Evolutionary conservation across 129 eudicot species (phyloP).

Genomic region (Daucus carota): DNA sequence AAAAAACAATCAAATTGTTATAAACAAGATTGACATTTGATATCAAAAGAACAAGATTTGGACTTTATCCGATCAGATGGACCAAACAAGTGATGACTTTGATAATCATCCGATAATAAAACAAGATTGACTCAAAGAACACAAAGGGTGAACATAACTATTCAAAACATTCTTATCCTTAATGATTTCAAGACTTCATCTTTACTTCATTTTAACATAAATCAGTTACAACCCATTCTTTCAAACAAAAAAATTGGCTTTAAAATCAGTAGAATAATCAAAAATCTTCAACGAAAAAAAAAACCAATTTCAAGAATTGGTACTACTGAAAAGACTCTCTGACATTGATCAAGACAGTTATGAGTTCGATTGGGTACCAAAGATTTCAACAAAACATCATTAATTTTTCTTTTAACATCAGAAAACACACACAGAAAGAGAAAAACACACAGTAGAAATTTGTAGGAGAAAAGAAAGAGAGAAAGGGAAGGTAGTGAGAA

Average conservation of each 20-base stretch:
- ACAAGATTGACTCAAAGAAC: neutral
- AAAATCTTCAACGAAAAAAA: neutral
- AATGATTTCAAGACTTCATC: neutral
- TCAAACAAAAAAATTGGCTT: neutral
- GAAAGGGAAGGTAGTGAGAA: neutral
- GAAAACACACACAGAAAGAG: neutral
- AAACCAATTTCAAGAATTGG: neutral
- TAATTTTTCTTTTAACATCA: neutral
- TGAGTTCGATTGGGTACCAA: neutral
- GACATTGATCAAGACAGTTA: slow-evolving; percentile 3
- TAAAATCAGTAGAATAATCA: neutral
- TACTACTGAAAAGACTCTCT: neutral
- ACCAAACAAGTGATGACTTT: too few species aligned
- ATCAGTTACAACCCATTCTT: neutral
- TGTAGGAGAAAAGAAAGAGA: neutral
- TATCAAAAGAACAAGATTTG: too few species aligned
- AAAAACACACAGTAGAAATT: neutral
- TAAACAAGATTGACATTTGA: neutral
- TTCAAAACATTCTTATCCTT: neutral
- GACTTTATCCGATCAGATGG: slow-evolving; percentile 1
- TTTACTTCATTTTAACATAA: neutral
- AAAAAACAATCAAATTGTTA: neutral
- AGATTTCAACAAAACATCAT: neutral
- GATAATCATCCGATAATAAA: neutral
- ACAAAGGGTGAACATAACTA: neutral